Conservation (phyloP, 768 basidiomycete genomes). For the Rhizopogon rudus region DNA sequence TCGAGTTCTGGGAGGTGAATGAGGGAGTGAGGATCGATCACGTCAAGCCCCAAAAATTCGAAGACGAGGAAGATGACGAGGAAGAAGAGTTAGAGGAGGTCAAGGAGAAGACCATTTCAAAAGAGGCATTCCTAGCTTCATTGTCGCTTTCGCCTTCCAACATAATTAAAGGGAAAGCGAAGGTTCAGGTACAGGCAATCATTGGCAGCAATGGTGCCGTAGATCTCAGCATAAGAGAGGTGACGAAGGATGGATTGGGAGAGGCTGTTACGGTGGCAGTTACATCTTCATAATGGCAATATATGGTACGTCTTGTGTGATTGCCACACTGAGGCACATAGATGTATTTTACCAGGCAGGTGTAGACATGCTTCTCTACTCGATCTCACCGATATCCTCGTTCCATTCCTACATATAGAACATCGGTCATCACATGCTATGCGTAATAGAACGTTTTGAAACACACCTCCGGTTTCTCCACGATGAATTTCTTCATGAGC, state of each 20-base stretch:
- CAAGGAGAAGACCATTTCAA: conserved; percentile 56
- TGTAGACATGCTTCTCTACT: neutral
- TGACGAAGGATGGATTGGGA: conserved; percentile 27
- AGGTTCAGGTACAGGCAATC: conserved; percentile 41
- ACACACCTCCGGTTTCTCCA: conserved; percentile 47
- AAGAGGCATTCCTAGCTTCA: conserved; percentile 43
- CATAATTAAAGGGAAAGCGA: conserved; percentile 42
- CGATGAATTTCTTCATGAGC: conserved; percentile 54
- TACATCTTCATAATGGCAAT: conserved; percentile 11
- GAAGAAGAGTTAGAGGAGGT: conserved; percentile 63
- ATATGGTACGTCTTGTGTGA: conserved; percentile 1
- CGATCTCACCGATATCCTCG: conserved; percentile 53
- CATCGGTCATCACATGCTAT: conserved; percentile 1
- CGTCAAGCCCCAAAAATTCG: conserved; percentile 40
- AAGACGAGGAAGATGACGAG: conserved; percentile 42
- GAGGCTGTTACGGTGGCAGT: conserved; percentile 27
- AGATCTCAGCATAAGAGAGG: conserved; percentile 34
- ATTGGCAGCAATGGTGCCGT: conserved; percentile 30
- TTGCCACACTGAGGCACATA: neutral
- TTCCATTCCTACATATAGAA: conserved; percentile 43
- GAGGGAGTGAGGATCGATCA: conserved; percentile 65
- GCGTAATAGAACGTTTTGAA: conserved; percentile 5
- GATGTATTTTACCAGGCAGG: neutral
- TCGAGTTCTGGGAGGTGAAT: conserved; percentile 76
- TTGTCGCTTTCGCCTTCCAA: conserved; percentile 32